These are phyloP conservation scores for Sordariomycetes sp. DNA, from an alignment of 2,329 filamentous ascomycete species.

Conservation along the genomic window DNA sequence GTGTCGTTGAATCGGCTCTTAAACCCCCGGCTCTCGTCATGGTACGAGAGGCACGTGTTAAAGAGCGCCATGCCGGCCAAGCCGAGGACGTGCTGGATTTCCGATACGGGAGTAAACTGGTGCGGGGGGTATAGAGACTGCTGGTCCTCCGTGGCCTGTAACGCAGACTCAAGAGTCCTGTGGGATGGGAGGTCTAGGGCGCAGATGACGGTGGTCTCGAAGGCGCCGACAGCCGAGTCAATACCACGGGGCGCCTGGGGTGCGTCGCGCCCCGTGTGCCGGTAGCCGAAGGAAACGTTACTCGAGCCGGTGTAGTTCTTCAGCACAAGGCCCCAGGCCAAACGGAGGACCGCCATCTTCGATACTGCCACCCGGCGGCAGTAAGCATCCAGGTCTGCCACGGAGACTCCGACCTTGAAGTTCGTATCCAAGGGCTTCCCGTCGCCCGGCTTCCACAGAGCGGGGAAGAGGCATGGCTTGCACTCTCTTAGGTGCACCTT, in stretches of 20 bases:
- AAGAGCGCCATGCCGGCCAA: conserved; percentile 31
- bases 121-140: conserved; percentile 21
- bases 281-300: conserved; percentile 44
- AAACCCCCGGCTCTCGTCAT: conserved; percentile 24
- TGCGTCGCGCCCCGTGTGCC: conserved; percentile 31
- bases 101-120: conserved; percentile 32
- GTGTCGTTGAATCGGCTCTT: conserved; percentile 20
- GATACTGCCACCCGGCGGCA: conserved; percentile 25
- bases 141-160: conserved; percentile 21
- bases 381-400: conserved; percentile 31
- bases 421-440: conserved; percentile 21
- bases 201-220: conserved; percentile 27
- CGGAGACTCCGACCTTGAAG: conserved; percentile 28
- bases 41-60: conserved; percentile 39
- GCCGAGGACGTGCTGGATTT: conserved; percentile 34
- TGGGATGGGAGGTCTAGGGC: conserved; percentile 18
- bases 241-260: conserved; percentile 28
- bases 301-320: conserved; percentile 41
- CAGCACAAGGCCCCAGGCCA: conserved; percentile 50
- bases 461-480: conserved; percentile 34
- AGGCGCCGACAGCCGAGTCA: conserved; percentile 32
- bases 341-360: conserved; percentile 38
- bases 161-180: conserved; percentile 18
- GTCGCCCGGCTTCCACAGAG: conserved; percentile 10
- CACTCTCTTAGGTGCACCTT: conserved; percentile 24